Evolutionary conservation across 192 early-diverging fungal species (phyloP).

Genomic region (Linnemannia schmuckeri): DNA sequence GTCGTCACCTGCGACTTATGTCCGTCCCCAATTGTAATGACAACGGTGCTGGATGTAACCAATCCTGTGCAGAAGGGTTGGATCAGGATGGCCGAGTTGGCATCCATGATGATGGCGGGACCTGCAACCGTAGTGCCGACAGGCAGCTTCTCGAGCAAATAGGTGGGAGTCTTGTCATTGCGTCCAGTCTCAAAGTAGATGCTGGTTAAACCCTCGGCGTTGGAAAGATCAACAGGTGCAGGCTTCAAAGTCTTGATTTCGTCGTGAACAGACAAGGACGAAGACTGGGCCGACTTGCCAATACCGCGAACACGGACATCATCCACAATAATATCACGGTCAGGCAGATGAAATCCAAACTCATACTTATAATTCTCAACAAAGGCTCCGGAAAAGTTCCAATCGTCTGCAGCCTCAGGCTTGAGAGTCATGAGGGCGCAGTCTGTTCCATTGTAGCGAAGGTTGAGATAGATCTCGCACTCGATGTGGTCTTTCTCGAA

Average conservation of each 20-base stretch:
- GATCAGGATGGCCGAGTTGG: constrained; percentile 89
- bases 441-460: constrained; percentile 95
- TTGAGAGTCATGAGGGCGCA: constrained; percentile 91
- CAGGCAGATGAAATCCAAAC: constrained; percentile 93
- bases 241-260: constrained; percentile 52
- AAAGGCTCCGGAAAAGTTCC: constrained; percentile 80
- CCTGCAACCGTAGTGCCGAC: constrained; percentile 81
- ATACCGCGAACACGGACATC: constrained; percentile 93
- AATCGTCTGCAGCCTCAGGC: constrained; percentile 59
- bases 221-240: constrained; percentile 21
- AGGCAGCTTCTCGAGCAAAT: constrained; percentile 70
- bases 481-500: constrained; percentile 69
- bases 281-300: constrained; percentile 63
- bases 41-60: constrained; percentile 78
- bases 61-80: constrained; percentile 84
- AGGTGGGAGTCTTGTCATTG: constrained; percentile 76
- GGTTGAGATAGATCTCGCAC: constrained; percentile 82
- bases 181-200: constrained; percentile 88
- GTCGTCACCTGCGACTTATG: constrained; percentile 60
- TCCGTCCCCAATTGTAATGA: constrained; percentile 64
- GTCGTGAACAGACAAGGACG: constrained; percentile 54
- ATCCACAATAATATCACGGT: constrained; percentile 87
- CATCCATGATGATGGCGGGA: constrained; percentile 92
- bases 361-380: constrained; percentile 87
- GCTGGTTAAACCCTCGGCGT: constrained; percentile 59